A percentile compares a stretch with the other conserved stretches of the same genome.
Evolutionary conservation across 495 filamentous ascomycete genomes (phyloP).

Genomic region (Chaetomium cochliodes): DNA sequence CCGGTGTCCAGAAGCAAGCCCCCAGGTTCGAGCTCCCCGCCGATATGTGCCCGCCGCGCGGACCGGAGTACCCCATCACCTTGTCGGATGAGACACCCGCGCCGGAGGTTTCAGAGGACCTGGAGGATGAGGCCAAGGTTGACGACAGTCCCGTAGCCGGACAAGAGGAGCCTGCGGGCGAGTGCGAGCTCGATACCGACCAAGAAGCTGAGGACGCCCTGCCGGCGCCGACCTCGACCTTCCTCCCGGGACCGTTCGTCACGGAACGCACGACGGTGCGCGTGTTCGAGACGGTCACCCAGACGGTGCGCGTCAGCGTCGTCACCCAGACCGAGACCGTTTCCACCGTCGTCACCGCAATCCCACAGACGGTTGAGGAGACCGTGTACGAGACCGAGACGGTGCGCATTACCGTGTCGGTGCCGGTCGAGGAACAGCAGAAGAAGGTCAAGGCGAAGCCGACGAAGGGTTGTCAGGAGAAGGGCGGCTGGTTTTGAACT

Average conservation of each 20-base stretch:
- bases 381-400: constrained; percentile 37
- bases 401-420: constrained; percentile 28
- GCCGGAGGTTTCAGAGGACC: too few relatives aligned
- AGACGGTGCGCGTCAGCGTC: constrained; percentile 27
- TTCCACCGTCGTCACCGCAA: constrained; percentile 26
- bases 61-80: constrained; percentile 8
- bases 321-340: constrained; percentile 29
- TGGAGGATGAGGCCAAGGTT: not conserved
- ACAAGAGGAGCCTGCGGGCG: not conserved
- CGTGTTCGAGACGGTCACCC: constrained; percentile 38
- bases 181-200: not conserved
- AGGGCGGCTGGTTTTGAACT: constrained; percentile 10
- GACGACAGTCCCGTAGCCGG: not conserved
- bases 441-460: constrained; percentile 5
- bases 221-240: constrained; percentile 7
- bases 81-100: not conserved
- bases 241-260: constrained; percentile 23
- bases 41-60: not conserved
- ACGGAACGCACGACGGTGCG: constrained; percentile 38
- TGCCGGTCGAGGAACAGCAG: constrained; percentile 21
- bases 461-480: not conserved
- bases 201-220: not conserved
- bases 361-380: constrained; percentile 31
- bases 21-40: not conserved
- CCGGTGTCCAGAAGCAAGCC: not conserved